Evolutionary conservation across 2,329 filamentous ascomycete genomes (phyloP), one percentile per base, ranked within the genome.

Genomic region (Bisporella sp.): DNA sequence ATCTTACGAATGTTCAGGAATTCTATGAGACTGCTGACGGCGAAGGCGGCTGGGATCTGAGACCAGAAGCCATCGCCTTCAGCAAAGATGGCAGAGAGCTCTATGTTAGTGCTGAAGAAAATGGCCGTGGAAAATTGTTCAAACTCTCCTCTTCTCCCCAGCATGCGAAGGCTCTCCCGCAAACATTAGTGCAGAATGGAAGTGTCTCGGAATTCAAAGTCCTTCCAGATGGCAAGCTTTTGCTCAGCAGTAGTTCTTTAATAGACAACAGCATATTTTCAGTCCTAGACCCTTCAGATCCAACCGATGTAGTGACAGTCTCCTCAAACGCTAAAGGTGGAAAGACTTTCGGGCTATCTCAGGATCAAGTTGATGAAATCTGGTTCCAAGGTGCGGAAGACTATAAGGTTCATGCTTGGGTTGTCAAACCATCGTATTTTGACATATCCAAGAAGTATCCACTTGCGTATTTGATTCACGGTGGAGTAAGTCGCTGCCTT

Each of bases 391-490:
- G 86, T 31, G 79, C 79, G 4, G 79, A 76, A 43, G 63, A 69
- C 39, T 84, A 85, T 54, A 69, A 79, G 33, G 77, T 88, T n/a
- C 86, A 73, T 32, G 35, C 35, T 37, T 37, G 35, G 63, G 78
- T 85, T 4, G 71, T 89, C 58, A 81, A 78, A 52, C 86, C 82
- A 0, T 82, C 81, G 0, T 57, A 77, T 59, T 95, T 92, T 63
- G 77, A 87, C 61, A 68, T 76, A 6, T 54, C 68, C 13, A 85
- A 89, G 67, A 89, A 80, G 56, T 95, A 92, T 61, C 89, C 89
- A 0, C 73, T 95, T 4, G 81, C 85, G 2, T 84, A 90, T 63
- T 71, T 91, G 41, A 87, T 95, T 55, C 89, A 95, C 62, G 89
- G 89, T 49, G 89, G 89, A 0, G 61, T 63, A 58, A 57, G n/a